These are phyloP conservation scores for Neopestalotiopsis sp. DNA, from an alignment of 2,329 filamentous ascomycete genomes.

Conservation along the genomic window DNA sequence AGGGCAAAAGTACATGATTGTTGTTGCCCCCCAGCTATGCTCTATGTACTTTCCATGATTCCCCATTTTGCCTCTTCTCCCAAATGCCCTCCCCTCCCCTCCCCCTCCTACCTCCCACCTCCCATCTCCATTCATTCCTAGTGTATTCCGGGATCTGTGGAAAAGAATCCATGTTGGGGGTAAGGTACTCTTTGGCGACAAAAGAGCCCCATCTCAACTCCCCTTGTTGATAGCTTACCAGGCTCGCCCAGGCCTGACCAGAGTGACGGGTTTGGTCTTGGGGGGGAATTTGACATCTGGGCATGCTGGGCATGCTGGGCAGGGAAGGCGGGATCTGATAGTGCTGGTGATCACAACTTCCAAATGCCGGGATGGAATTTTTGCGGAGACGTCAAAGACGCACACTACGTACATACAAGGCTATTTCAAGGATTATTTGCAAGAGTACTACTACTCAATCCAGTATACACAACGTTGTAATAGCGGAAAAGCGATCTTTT, in stretches of 20 bases:
- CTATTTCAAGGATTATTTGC: not conserved
- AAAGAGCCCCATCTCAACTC: not conserved
- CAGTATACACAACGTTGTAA: not conserved
- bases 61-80: not conserved
- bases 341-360: constrained; percentile 16
- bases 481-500: not conserved
- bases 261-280: not conserved
- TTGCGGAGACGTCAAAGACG: not conserved
- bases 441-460: not conserved
- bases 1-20: not conserved
- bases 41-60: not conserved
- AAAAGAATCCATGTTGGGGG: not conserved
- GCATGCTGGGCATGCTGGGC: too few relatives aligned
- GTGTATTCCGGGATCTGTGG: not conserved
- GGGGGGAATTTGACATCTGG: not conserved
- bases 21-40: too few relatives aligned
- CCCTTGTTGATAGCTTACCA: too few relatives aligned
- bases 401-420: not conserved
- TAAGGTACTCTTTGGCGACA: not conserved
- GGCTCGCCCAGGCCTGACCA: not conserved
- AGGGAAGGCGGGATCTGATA: constrained; percentile 10
- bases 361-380: constrained; percentile 8
- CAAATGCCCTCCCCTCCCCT: not conserved
- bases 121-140: not conserved
- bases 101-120: not conserved